These are phyloP conservation scores for Ambrosia artemisiifolia DNA, from an alignment of 129 eudicot species.

Conservation along the genomic window DNA sequence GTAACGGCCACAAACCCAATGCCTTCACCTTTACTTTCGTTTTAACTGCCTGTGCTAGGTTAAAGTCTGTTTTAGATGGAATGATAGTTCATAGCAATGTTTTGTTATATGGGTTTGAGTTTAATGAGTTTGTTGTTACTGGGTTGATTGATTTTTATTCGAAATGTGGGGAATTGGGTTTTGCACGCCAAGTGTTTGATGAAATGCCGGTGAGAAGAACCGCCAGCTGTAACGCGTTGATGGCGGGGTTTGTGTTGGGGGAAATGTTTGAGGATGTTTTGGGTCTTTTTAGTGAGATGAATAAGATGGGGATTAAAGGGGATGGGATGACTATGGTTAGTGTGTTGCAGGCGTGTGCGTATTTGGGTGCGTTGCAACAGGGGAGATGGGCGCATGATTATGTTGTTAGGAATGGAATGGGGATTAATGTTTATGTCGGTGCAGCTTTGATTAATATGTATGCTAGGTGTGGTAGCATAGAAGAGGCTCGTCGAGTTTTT, in stretches of 20 bases:
- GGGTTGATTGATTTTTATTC: slow-evolving; percentile 53
- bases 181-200: slow-evolving; percentile 37
- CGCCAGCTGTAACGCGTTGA: slow-evolving; percentile 31
- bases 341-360: slow-evolving; percentile 27
- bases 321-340: slow-evolving; percentile 33
- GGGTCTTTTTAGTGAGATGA: slow-evolving; percentile 26
- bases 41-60: slow-evolving; percentile 31
- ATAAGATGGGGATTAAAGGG: background rate
- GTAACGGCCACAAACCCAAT: slow-evolving; percentile 24
- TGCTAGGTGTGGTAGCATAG: slow-evolving; percentile 36
- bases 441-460: slow-evolving; percentile 34
- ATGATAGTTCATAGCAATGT: slow-evolving; percentile 21
- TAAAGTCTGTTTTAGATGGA: slow-evolving; percentile 25
- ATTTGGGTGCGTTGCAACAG: slow-evolving; percentile 35
- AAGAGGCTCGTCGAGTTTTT: slow-evolving; percentile 38
- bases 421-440: slow-evolving; percentile 24
- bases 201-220: slow-evolving; percentile 27
- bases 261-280: slow-evolving; percentile 22
- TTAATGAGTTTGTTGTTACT: slow-evolving; percentile 30
- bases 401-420: slow-evolving; percentile 25
- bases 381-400: slow-evolving; percentile 37
- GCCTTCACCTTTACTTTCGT: slow-evolving; percentile 38
- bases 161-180: slow-evolving; percentile 33
- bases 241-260: slow-evolving; percentile 18
- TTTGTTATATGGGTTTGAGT: slow-evolving; percentile 23